Evolutionary conservation across 1,284 basidiomycete species (phyloP).

Genomic region (Cryptococcus sp.): DNA sequence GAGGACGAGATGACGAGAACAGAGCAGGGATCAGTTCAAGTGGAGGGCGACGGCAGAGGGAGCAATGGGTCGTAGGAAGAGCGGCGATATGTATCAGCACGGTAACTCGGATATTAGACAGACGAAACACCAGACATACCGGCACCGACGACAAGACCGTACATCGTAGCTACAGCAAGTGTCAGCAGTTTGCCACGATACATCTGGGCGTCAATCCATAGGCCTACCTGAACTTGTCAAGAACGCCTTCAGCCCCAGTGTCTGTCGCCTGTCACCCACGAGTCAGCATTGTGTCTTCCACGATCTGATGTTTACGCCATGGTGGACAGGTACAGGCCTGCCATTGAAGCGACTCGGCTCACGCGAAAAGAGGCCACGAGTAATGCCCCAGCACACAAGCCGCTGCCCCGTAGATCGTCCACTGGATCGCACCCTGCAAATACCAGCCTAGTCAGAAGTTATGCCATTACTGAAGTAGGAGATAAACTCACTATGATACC

Average conservation of each 20-base stretch:
- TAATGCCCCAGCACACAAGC: constrained; percentile 65
- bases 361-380: constrained; percentile 75
- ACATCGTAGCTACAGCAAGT: constrained; percentile 55
- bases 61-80: too few relatives aligned
- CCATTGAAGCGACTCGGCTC: constrained; percentile 18
- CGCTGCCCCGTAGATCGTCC: constrained; percentile 59
- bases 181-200: constrained; percentile 7
- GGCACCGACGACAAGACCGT: constrained; percentile 66
- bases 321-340: neutral
- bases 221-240: constrained; percentile 40
- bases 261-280: constrained; percentile 60
- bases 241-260: constrained; percentile 74
- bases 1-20: neutral
- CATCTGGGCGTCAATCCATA: too few relatives aligned
- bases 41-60: too few relatives aligned
- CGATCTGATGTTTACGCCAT: neutral
- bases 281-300: too few relatives aligned
- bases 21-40: too few relatives aligned
- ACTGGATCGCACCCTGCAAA: constrained; percentile 59
- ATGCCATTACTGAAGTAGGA: neutral
- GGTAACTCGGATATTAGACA: neutral
- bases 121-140: constrained; percentile 20
- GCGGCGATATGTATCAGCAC: neutral
- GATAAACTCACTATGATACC: constrained; percentile 29
- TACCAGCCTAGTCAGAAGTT: neutral